Conservation (phyloP, 164 flowering plant species). For the Stephania cephalantha region DNA sequence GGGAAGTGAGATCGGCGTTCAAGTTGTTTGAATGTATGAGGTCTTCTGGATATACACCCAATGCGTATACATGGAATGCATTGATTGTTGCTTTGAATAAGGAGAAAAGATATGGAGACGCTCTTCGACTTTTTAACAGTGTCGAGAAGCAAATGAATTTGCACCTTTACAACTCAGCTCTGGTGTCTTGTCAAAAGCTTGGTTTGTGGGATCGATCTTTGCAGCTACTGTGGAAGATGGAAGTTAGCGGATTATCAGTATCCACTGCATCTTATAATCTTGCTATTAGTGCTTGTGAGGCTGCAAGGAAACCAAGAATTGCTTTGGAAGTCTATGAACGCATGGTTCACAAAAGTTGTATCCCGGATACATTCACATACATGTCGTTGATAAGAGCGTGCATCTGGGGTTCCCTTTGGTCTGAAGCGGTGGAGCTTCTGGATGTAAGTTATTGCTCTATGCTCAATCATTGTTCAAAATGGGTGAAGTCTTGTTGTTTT, state of each 20-base stretch:
- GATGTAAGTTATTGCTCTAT: constrained; percentile 37
- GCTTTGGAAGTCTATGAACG: constrained; percentile 79
- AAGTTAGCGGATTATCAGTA: constrained; percentile 43
- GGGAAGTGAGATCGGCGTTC: constrained; percentile 53
- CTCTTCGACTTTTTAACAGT: constrained; percentile 57
- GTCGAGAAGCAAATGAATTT: constrained; percentile 38
- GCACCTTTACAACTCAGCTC: constrained; percentile 56
- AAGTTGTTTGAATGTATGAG: constrained; percentile 43
- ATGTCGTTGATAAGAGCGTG: constrained; percentile 70
- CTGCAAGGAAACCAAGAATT: constrained; percentile 65
- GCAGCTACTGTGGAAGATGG: constrained; percentile 86
- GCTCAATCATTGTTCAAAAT: neutral
- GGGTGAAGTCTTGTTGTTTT: neutral
- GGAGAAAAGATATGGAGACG: constrained; percentile 50
- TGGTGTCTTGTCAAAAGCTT: constrained; percentile 74
- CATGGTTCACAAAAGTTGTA: constrained; percentile 56
- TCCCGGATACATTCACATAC: constrained; percentile 69
- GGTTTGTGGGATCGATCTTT: constrained; percentile 71
- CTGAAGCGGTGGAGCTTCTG: constrained; percentile 56
- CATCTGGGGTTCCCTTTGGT: constrained; percentile 79
- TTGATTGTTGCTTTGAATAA: constrained; percentile 59
- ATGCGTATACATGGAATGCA: constrained; percentile 79
- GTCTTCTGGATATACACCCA: constrained; percentile 51
- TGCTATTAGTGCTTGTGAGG: constrained; percentile 78
- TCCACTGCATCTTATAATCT: constrained; percentile 61